phyloP scores from a whole-genome alignment of 2,329 filamentous ascomycete genomes.

The Byssoonygena ceratinophila region DNA sequence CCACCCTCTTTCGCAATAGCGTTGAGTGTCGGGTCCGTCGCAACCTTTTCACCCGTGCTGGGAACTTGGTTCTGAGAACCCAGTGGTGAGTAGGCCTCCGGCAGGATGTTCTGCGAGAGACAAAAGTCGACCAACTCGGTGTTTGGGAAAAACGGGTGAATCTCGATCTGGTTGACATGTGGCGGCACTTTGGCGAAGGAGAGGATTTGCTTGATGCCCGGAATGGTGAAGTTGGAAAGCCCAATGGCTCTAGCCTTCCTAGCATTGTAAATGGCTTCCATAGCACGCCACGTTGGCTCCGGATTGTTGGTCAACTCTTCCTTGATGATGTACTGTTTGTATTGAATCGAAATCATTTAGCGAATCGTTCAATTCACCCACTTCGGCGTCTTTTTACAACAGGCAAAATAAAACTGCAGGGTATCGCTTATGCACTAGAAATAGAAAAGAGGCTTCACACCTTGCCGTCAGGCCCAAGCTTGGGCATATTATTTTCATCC shows the following conservation, averaged over 20 bases:
- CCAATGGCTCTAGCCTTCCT: conserved; percentile 61
- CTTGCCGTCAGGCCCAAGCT: conserved; percentile 44
- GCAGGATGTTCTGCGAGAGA: conserved; percentile 33
- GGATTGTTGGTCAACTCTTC: conserved; percentile 56
- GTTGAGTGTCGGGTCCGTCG: conserved; percentile 50
- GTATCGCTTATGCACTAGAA: conserved; percentile 4
- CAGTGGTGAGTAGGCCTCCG: conserved; percentile 37
- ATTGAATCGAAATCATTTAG: background rate
- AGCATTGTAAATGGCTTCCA: conserved; percentile 50
- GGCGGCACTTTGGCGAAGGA: conserved; percentile 35
- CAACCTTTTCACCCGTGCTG: conserved; percentile 55
- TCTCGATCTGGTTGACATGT: conserved; percentile 38
- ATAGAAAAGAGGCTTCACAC: conserved; percentile 24
- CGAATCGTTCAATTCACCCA: background rate
- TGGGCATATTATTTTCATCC: conserved; percentile 38
- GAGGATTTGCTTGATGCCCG: conserved; percentile 39
- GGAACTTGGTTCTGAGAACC: conserved; percentile 61
- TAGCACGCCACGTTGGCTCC: conserved; percentile 53
- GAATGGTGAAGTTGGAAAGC: conserved; percentile 62
- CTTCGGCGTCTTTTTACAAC: background rate
- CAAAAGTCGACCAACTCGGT: conserved; percentile 35
- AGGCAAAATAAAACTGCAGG: conserved; percentile 12
- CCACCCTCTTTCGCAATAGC: conserved; percentile 48
- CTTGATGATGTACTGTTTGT: conserved; percentile 47
- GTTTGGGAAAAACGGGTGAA: conserved; percentile 41